Base-by-base conservation (phyloP, 2,329 filamentous ascomycete genomes). In the Diplodia intermedia region DNA sequence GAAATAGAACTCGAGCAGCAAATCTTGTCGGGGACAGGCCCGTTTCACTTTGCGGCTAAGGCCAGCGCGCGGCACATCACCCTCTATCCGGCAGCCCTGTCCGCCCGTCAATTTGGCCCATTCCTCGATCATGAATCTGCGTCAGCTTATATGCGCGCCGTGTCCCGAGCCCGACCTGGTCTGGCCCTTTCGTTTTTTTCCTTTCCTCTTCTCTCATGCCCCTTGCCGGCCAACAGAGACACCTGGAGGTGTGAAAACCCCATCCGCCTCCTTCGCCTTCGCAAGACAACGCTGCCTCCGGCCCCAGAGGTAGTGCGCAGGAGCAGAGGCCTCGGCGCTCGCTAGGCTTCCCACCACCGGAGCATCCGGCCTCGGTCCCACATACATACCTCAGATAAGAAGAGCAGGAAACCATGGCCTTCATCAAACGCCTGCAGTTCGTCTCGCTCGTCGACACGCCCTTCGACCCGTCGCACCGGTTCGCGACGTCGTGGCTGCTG, bases 401-500 rank as follows among this genome's bases (percentile, higher is more conserved):
- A 12, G 36, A 38, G 36, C 11, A 9, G 3, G 11, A 36, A 60
- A 36, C 3, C 38, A 63, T 63, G 60, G 5, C 29, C 7, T 36
- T 63, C 47, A 20, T 52, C 43, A 63, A 52, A n/a, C 18, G 43
- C 6, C 43, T 47, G 18, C 43, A 20, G 4, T 18, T 52, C 47
- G 43, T 43, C 57, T 49, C 49, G 40, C 40, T 40, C 26, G 20
- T 33, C 60, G 60, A 63, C 29, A 36, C 29, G 26, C 75, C 73
- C 18, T 79, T 82, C 69, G 83, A 85, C 73, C 75, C 77, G 33
- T 78, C 86, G 52, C 85, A 90, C 78, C 87, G 90, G 68, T 93
- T 91, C 80, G 87, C 89, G 77, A 95, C 92, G 18, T 96, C 92
- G 15, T 96, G 92, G 91, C 78, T 94, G 9, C 79, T 96, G n/a